Evolutionary conservation across 495 filamentous ascomycete genomes (phyloP).

Genomic region (Amphirosellinia nigrospora): DNA sequence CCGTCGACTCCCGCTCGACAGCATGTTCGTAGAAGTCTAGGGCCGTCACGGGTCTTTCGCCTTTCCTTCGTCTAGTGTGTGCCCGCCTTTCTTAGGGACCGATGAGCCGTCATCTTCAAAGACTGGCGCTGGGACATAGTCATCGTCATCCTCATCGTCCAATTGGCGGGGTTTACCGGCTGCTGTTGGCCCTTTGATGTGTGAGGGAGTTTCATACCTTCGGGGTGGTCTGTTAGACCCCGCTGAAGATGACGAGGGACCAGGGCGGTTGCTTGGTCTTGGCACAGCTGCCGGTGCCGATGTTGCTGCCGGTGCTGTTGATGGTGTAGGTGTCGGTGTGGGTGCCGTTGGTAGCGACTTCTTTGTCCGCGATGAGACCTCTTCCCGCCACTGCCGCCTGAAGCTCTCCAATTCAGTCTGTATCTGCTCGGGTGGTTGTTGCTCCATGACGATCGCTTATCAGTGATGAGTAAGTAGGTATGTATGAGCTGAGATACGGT

Average conservation of each 20-base stretch:
- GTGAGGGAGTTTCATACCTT: constrained; percentile 32
- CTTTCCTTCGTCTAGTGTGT: constrained; percentile 25
- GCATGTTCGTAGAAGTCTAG: constrained; percentile 93
- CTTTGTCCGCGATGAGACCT: constrained; percentile 65
- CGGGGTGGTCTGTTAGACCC: constrained; percentile 30
- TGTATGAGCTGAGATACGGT: constrained; percentile 1
- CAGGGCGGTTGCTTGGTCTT: constrained; percentile 20
- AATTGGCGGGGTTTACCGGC: constrained; percentile 19
- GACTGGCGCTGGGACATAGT: constrained; percentile 43
- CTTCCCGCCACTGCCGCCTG: constrained; percentile 81
- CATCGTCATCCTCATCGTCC: constrained; percentile 51
- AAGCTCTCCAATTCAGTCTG: constrained; percentile 81
- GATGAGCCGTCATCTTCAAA: constrained; percentile 44
- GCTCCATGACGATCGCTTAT: constrained; percentile 22
- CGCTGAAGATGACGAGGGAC: constrained; percentile 21
- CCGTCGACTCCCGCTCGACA: constrained; percentile 83
- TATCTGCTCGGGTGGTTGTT: constrained; percentile 37
- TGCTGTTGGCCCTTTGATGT: constrained; percentile 28
- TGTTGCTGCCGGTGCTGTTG: constrained; percentile 1
- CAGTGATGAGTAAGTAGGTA: background rate
- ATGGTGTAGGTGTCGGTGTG: constrained; percentile 7
- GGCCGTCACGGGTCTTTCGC: constrained; percentile 68
- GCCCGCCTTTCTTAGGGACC: constrained; percentile 23
- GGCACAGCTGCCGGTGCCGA: constrained; percentile 12
- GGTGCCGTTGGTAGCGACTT: constrained; percentile 22